phyloP scores from a whole-genome alignment of 441 rosid genomes.

The Aleurites moluccanus region DNA sequence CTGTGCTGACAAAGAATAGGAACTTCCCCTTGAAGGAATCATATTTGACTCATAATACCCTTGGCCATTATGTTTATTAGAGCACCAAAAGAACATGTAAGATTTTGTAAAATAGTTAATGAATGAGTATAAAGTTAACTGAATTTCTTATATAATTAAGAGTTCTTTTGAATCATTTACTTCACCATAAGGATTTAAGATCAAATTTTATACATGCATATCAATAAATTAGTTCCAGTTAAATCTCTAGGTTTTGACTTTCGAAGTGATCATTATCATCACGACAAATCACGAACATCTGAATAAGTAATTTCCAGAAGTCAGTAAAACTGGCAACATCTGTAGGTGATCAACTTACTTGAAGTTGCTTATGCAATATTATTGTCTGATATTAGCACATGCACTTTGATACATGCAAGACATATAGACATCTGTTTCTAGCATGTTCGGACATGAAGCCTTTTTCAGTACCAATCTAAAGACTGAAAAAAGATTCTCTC shows the following conservation, averaged over 20 bases:
- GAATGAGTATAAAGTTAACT: background rate
- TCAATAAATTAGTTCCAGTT: conserved; percentile 3
- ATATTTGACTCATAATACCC: background rate
- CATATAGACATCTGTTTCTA: background rate
- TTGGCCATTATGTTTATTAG: background rate
- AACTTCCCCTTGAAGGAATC: background rate
- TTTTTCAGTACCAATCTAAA: background rate
- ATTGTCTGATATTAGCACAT: background rate
- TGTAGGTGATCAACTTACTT: background rate
- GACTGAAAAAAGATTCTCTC: conserved; percentile 4
- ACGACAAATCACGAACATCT: background rate
- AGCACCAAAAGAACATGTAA: background rate
- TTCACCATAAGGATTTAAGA: too few relatives aligned
- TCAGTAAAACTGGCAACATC: background rate
- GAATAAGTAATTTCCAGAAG: background rate
- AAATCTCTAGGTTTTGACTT: background rate
- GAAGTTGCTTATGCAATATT: background rate
- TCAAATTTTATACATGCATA: background rate
- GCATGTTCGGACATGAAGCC: background rate
- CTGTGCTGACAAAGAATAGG: background rate
- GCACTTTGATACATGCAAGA: background rate
- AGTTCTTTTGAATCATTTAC: too few relatives aligned
- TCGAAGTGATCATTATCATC: background rate
- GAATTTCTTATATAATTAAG: background rate
- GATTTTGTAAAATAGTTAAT: background rate